These are phyloP conservation scores for Pseudisothecium myosuroides DNA, from an alignment of 225 moss, liverwort and hornwort genomes.

Conservation along the genomic window DNA sequence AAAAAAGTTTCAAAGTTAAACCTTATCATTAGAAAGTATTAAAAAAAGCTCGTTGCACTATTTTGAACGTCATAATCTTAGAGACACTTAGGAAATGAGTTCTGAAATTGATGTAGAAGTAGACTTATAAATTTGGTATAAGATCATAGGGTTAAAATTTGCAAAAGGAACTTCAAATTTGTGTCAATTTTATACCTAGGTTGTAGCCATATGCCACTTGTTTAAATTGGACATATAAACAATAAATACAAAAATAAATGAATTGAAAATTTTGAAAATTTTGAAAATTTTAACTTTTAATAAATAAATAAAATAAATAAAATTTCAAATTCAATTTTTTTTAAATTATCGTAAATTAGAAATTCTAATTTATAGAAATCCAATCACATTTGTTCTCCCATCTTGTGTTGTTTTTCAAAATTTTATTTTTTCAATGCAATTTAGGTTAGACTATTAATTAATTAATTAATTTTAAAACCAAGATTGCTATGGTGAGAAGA, in stretches of 20 bases:
- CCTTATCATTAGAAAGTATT: not conserved
- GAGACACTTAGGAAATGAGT: accelerated
- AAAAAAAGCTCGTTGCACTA: not conserved
- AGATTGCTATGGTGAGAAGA: accelerated
- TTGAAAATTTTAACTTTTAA: no score
- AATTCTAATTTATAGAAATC: not conserved
- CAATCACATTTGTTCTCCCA: not conserved
- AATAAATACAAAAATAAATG: not conserved
- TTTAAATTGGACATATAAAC: accelerated
- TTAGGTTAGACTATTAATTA: accelerated
- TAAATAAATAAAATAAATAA: no score
- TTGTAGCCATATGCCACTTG: accelerated
- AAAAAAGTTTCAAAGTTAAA: not conserved
- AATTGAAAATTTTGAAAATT: no score
- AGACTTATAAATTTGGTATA: not conserved
- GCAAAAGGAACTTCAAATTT: not conserved
- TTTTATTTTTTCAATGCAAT: no score
- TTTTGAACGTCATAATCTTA: not conserved
- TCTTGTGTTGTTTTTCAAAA: accelerated
- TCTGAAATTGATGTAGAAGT: not conserved
- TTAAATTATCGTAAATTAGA: no score
- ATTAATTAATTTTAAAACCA: not conserved
- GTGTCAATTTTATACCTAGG: no score
- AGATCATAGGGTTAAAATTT: not conserved
- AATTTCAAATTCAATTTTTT: no score